Base-by-base conservation (phyloP, 1,284 basidiomycete genomes). In the Cutaneotrichosporon curvatum region DNA sequence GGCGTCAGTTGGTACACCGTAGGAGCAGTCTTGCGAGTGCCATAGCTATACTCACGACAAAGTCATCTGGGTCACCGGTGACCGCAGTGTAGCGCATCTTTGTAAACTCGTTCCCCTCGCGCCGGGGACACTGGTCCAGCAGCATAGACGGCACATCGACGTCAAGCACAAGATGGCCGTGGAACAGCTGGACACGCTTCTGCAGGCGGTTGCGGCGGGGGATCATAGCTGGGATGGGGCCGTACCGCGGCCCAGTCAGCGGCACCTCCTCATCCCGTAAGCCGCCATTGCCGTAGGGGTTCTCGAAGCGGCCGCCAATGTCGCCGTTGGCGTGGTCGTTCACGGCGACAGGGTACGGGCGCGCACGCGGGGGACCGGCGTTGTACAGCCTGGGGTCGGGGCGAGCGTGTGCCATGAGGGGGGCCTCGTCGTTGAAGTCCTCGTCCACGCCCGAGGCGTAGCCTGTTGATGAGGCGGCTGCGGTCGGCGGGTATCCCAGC, bases 11-110 rank as follows among this genome's bases (percentile, higher is more conserved):
- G 25, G 25, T 20, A n/a, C n/a, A n/a, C n/a, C n/a, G n/a, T n/a
- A n/a, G n/a, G n/a, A n/a, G n/a, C n/a, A n/a, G n/a, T n/a, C n/a
- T n/a, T n/a, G n/a, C n/a, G n/a, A n/a, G n/a, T n/a, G n/a, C n/a
- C n/a, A n/a, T n/a, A n/a, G n/a, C 25, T 12, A 28, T 2, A 61
- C 63, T 47, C 40, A 65, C 70, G 58, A 82, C 79, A 70, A 94
- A 95, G 62, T 88, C 82, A 65, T 94, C 87, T 3, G 89, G 89
- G 67, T 94, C 88, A 69, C 86, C 89, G 0, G 90, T 94, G n/a
- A 86, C 87, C 0, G 88, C 89, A 2, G 83, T 84, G 71, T 92
- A 91, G 7, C 92, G 81, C 87, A 96, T 89, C 70, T 91, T 85
- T 2, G 87, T 89, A 68, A 91, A 94, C 71, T 98, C 94, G 49